Evolutionary conservation across 345 rosid genomes (phyloP).

Genomic region (Triadica sebifera): DNA sequence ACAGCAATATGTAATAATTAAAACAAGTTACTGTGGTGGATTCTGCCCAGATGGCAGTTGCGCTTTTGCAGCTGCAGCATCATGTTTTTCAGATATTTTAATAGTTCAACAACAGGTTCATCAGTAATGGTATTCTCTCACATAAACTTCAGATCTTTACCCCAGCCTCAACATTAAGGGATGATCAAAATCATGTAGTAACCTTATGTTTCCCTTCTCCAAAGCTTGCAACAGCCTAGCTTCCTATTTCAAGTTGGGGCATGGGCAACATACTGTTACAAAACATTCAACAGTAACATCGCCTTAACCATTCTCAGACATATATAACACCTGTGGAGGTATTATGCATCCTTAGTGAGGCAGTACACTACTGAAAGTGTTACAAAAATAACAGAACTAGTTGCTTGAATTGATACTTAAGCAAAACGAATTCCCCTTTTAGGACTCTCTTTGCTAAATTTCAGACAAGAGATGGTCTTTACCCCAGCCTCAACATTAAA

Average conservation of each 20-base stretch:
- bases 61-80: slow-evolving; percentile 57
- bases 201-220: slow-evolving; percentile 81
- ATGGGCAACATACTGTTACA: slow-evolving; percentile 87
- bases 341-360: too few relatives aligned
- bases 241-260: slow-evolving; percentile 92
- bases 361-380: too few relatives aligned
- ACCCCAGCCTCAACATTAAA: slow-evolving; percentile 80
- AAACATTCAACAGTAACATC: slow-evolving; percentile 88
- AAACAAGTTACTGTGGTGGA: slow-evolving; percentile 93
- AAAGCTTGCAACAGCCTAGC: slow-evolving; percentile 85
- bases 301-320: slow-evolving; percentile 85
- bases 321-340: too few relatives aligned
- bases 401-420: too few relatives aligned
- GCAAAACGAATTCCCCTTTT: too few relatives aligned
- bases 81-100: slow-evolving; percentile 62
- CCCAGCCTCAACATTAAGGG: slow-evolving; percentile 85
- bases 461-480: slow-evolving; percentile 79
- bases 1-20: slow-evolving; percentile 82
- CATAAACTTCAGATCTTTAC: slow-evolving; percentile 75
- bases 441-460: too few relatives aligned
- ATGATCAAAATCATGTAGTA: slow-evolving; percentile 85
- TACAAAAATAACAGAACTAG: too few relatives aligned
- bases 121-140: slow-evolving; percentile 83
- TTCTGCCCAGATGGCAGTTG: slow-evolving; percentile 89
- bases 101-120: slow-evolving; percentile 74